Percentiles rank a stretch among this genome's conserved stretches.
Conservation (phyloP, 2,329 filamentous ascomycete species). For the Calonectria henricotiae region DNA sequence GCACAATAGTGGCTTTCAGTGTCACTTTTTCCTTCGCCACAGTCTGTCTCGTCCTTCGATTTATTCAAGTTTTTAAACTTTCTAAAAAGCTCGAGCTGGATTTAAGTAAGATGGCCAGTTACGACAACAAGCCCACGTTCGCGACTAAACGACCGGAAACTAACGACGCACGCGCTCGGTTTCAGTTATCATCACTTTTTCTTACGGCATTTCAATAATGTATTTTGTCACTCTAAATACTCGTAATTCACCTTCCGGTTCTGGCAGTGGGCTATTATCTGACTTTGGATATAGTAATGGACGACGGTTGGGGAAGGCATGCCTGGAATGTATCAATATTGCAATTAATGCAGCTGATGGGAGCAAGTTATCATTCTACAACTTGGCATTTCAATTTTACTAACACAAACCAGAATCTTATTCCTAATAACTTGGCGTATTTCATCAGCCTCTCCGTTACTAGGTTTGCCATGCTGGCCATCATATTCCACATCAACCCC, state of each 20-base stretch:
- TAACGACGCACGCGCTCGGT: not conserved
- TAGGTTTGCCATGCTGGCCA: constrained; percentile 20
- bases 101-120: not conserved
- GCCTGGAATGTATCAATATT: constrained; percentile 5
- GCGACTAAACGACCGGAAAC: not conserved
- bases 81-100: constrained; percentile 7
- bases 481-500: constrained; percentile 16
- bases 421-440: constrained; percentile 7
- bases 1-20: constrained; percentile 11
- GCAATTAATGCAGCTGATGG: not conserved
- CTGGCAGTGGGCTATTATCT: not conserved
- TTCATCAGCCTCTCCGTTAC: constrained; percentile 13
- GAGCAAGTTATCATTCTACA: not conserved
- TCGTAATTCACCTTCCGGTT: not conserved
- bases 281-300: not conserved
- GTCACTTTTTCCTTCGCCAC: constrained; percentile 17
- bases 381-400: not conserved
- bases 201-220: constrained; percentile 17
- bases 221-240: not conserved
- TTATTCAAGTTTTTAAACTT: constrained; percentile 2
- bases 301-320: constrained; percentile 11
- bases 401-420: not conserved
- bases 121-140: not conserved
- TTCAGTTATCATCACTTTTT: constrained; percentile 15
- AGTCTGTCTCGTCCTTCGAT: constrained; percentile 3